Conservation (phyloP, 2,329 filamentous ascomycete genomes). For the Fusarium sp. region DNA sequence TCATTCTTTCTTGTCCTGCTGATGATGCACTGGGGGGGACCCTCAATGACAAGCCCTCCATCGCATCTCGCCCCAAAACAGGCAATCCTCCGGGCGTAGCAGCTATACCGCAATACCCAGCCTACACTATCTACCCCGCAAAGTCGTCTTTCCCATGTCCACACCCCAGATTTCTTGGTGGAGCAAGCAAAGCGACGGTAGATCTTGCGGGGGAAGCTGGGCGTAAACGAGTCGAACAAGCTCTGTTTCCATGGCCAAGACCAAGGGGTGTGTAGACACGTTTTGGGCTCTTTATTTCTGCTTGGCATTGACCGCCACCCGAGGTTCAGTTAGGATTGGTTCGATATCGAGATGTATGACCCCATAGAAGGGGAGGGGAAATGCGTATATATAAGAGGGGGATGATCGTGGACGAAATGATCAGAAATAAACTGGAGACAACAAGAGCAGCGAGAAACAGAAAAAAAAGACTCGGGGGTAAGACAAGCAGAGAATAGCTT, state of each 20-base stretch:
- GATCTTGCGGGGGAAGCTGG: conserved; percentile 39
- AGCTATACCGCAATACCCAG: conserved; percentile 13
- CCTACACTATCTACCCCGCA: conserved; percentile 35
- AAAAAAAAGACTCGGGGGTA: background rate
- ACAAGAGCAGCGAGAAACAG: background rate
- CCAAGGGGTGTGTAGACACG: background rate
- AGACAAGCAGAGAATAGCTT: conserved; percentile 22
- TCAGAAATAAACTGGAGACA: conserved; percentile 21
- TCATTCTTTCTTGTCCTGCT: conserved; percentile 4
- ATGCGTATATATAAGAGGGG: conserved; percentile 8
- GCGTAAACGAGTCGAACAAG: background rate
- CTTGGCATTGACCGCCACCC: conserved; percentile 37
- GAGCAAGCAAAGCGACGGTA: conserved; percentile 18
- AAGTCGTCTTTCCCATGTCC: conserved; percentile 27
- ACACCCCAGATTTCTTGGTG: conserved; percentile 25
- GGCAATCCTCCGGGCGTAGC: conserved; percentile 37
- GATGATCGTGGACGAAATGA: conserved; percentile 14
- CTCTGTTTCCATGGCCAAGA: background rate
- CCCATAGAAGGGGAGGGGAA: background rate
- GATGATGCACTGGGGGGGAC: conserved; percentile 10
- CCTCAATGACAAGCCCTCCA: conserved; percentile 26
- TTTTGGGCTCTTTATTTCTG: background rate
- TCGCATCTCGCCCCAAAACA: conserved; percentile 37
- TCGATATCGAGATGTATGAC: conserved; percentile 9
- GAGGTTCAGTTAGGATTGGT: conserved; percentile 39